Base-by-base conservation (phyloP, 805 yeast genomes). In the Myxozyma kluyveri region DNA sequence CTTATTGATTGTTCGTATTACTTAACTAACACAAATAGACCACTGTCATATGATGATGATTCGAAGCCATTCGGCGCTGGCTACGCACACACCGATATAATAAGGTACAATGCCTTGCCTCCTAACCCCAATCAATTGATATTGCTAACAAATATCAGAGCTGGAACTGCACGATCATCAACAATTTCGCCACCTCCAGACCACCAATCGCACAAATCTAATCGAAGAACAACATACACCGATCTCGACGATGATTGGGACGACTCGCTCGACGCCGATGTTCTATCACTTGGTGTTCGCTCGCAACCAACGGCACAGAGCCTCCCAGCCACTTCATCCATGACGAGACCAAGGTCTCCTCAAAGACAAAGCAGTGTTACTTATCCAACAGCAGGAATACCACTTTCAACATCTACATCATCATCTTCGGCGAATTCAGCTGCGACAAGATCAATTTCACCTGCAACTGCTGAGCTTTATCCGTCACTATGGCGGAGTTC, bases 241-340 rank as follows among this genome's bases (percentile, higher is more conserved):
- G 96, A 89, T 65, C 71, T 83, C 51, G 96, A 89, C 66, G 95
- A 86, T 61, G 96, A 88, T 68, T 89, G 96, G 96, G 91, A 88
- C 67, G 95, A 91, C 10, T 84, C 82, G 40, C 82, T 78, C 49
- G 80, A 77, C 49, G 61, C 55, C 24, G 61, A 64, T 33, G 56
- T 49, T 19, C 37, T 52, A 42, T 18, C 46, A 3, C 43, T 52
- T 2, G 45, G 54, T 33, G 49, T 63, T 29, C 33, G 33, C 9
- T 29, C 33, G 21, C 52, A 42, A 18, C 54, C 62, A 9, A 51
- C 37, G 27, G 36, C 50, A 21, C 17, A 47, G 42, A 29, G 46
- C 26, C 31, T 37, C 37, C 22, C 51, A 18, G 39, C 29, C 38
- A 33, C 40, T 17, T 33, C 43, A 37, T 24, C n/a, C 27, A 40